phyloP scores from a whole-genome alignment of 169 alveolate species.

The Fabrea salina region DNA sequence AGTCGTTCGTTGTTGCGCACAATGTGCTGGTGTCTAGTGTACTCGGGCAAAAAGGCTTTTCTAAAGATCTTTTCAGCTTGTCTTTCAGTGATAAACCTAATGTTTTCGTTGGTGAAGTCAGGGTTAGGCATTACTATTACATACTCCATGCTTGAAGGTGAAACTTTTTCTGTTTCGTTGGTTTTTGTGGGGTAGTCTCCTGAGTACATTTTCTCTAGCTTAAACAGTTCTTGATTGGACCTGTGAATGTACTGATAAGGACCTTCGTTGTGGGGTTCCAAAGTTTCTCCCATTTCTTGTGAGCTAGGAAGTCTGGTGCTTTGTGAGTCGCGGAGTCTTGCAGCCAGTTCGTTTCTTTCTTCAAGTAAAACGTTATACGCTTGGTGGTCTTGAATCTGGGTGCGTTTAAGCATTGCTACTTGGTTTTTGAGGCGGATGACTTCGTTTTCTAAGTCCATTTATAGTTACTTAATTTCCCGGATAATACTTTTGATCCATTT shows the following conservation, averaged over 20 bases:
- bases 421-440: neutral
- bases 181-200: too few species aligned
- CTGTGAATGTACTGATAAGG: too few species aligned
- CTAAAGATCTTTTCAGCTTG: slow-evolving; percentile 12
- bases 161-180: neutral
- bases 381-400: neutral
- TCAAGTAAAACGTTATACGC: neutral
- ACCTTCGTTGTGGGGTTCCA: too few species aligned
- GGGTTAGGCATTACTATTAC: slow-evolving; percentile 28
- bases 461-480: too few species aligned
- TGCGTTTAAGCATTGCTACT: neutral
- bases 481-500: too few species aligned
- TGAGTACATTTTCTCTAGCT: too few species aligned
- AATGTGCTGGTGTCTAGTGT: neutral
- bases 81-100: neutral
- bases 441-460: neutral
- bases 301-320: neutral
- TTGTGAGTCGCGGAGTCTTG: neutral
- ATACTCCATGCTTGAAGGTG: slow-evolving; percentile 10
- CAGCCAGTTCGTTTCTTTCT: neutral
- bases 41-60: neutral
- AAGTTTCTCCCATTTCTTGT: too few species aligned
- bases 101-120: neutral
- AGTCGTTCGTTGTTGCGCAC: neutral
- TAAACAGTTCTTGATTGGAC: too few species aligned